phyloP scores from a whole-genome alignment of 768 basidiomycete genomes.

The Lactarius sanguifluus region DNA sequence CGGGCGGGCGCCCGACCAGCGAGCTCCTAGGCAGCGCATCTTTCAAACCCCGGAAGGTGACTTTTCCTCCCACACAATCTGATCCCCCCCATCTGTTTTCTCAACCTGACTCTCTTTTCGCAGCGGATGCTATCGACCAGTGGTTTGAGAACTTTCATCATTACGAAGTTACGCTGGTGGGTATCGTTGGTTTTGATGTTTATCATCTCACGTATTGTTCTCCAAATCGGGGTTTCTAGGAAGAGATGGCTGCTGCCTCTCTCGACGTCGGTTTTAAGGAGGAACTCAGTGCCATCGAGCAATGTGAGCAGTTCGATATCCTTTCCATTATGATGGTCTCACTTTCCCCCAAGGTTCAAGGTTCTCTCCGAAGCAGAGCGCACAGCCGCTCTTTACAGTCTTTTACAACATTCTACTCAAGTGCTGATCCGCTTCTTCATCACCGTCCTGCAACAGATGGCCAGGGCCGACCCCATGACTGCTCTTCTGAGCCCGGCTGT shows the following conservation, averaged over 20 bases:
- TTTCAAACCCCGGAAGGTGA: conserved; percentile 88
- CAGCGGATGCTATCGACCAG: conserved; percentile 94
- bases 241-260: conserved; percentile 99
- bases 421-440: conserved; percentile 99
- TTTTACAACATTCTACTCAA: conserved; percentile 98
- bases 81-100: too few relatives aligned
- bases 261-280: conserved; percentile 99
- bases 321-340: neutral
- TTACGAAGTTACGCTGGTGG: conserved; percentile 86
- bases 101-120: neutral
- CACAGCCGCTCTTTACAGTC: conserved; percentile 99
- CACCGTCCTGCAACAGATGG: conserved; percentile 98
- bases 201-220: conserved; percentile 9
- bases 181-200: conserved; percentile 27
- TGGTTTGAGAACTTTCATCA: conserved; percentile 99
- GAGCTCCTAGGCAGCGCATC: conserved; percentile 75
- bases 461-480: conserved; percentile 95
- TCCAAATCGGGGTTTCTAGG: conserved; percentile 40
- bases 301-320: conserved; percentile 58
- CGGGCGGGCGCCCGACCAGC: conserved; percentile 71
- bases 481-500: conserved; percentile 91
- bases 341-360: conserved; percentile 66
- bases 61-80: neutral
- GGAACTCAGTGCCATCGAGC: conserved; percentile 97
- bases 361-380: conserved; percentile 99